Conservation (phyloP, 331 rosid genomes). For the Acacia pycnantha region DNA sequence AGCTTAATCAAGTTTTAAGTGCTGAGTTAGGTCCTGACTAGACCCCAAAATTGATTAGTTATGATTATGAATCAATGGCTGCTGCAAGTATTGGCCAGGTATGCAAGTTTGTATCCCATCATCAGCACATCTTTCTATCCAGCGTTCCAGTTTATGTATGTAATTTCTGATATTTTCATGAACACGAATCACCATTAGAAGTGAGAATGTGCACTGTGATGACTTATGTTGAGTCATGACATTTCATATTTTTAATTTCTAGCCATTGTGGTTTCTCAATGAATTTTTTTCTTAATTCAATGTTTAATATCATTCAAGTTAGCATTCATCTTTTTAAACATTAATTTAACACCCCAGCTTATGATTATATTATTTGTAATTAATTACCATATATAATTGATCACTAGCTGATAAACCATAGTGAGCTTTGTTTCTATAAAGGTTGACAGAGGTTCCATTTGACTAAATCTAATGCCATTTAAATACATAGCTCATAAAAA, state of each 20-base stretch:
- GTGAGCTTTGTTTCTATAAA: neutral
- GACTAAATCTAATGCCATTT: neutral
- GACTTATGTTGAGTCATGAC: neutral
- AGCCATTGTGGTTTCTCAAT: neutral
- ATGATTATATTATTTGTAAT: neutral
- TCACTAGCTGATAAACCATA: neutral
- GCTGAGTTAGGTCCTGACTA: constrained; percentile 82
- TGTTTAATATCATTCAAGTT: neutral
- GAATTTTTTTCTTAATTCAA: neutral
- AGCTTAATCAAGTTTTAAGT: constrained; percentile 83
- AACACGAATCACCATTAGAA: neutral
- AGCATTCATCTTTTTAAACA: neutral
- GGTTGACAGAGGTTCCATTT: neutral
- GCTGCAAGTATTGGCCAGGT: constrained; percentile 99
- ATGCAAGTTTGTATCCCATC: constrained; percentile 27
- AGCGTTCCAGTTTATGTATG: neutral
- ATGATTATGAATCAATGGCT: constrained; percentile 90
- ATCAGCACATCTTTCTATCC: constrained; percentile 9
- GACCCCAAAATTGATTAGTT: constrained; percentile 69
- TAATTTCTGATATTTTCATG: neutral
- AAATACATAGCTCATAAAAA: constrained; percentile 1
- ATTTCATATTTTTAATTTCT: neutral
- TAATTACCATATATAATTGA: neutral
- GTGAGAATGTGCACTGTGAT: neutral
- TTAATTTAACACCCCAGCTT: neutral